phyloP scores from a whole-genome alignment of 2,329 filamentous ascomycete species.

The Microdochium nivale region DNA sequence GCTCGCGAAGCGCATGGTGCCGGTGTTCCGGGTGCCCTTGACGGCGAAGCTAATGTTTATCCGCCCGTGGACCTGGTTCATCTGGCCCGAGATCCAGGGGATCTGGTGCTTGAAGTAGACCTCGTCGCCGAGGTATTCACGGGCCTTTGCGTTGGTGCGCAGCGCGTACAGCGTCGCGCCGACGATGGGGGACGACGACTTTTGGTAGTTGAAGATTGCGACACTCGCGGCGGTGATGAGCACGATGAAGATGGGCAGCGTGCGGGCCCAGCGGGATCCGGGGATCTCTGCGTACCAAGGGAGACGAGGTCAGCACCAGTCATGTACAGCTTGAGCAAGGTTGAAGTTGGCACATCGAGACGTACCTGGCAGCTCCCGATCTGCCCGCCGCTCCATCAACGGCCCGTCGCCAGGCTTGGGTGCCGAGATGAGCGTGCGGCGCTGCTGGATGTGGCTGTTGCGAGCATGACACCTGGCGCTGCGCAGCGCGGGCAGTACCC shows the following conservation, averaged over 20 bases:
- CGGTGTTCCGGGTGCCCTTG: slow-evolving; percentile 63
- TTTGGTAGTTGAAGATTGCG: slow-evolving; percentile 99
- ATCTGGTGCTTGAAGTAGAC: slow-evolving; percentile 73
- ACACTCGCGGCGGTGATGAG: slow-evolving; percentile 64
- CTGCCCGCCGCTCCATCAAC: slow-evolving; percentile 54
- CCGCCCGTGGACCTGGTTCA: slow-evolving; percentile 87
- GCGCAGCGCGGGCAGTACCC: neutral
- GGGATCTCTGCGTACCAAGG: slow-evolving; percentile 26
- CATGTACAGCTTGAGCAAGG: neutral
- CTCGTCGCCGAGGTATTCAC: slow-evolving; percentile 75
- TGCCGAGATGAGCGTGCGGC: slow-evolving; percentile 43
- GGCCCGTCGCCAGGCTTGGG: slow-evolving; percentile 53
- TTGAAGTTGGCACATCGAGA: neutral
- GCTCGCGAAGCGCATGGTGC: slow-evolving; percentile 74
- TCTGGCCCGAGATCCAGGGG: slow-evolving; percentile 76
- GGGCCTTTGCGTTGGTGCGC: slow-evolving; percentile 67
- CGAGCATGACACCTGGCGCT: neutral
- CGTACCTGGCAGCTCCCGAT: slow-evolving; percentile 58
- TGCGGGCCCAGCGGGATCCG: slow-evolving; percentile 57
- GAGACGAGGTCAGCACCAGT: slow-evolving; percentile 3
- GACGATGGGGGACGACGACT: slow-evolving; percentile 80
- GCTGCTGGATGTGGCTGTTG: slow-evolving; percentile 7
- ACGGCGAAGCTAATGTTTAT: slow-evolving; percentile 87
- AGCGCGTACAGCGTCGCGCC: slow-evolving; percentile 85
- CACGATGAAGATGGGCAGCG: slow-evolving; percentile 71